Evolutionary conservation across 148 eudicot species (phyloP), one percentile per base, ranked within the genome.

Genomic region (Polygonum maritimum): DNA sequence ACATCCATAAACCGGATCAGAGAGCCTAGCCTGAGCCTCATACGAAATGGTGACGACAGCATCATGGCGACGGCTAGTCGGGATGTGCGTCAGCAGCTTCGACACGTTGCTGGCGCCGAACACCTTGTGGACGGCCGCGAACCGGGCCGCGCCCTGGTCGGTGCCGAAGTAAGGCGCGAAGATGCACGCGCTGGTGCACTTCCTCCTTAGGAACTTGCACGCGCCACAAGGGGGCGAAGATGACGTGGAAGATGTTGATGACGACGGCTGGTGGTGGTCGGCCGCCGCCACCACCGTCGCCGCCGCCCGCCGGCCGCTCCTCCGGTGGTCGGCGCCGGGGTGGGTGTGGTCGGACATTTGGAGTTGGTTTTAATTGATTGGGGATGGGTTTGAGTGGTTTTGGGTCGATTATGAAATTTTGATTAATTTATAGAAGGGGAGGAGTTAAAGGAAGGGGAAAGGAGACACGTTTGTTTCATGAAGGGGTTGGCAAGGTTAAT

Each of bases 51-150:
- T 88, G 14, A 83, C 81, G 0, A 88, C 85, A 1, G 91, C 91
- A 63, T 88, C 87, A 15, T 83, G 87, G 14, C 91, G 74, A 7
- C 89, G 73, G 73, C 77, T 84, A 70, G 81, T 39, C 1, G 91
- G 91, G 47, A 88, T 86, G 74, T 86, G 87, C 75, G 81, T 60
- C 82, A 88, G 74, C 55, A 88, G 78, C 75, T 88, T 88, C 0
- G 91, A 88, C 78, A 88, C 91, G 54, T 88, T 88, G 76, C 89
- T 88, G 1, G 91, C 91, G 4, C 91, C 91, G 48, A 88, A 88
- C 70, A 88, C 87, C 82, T 88, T 88, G 38, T 88, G 91, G 19
- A 88, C 91, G 1, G 91, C 89, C 2, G 91, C 91, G n/a, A 88
- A 88, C 75, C 86, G 78, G 7, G 89, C 89, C 4, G 87, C 85